A percentile compares a stretch with the other conserved stretches of the same genome.
Evolutionary conservation across 2,329 filamentous ascomycete species (phyloP).

Genomic region (Colletotrichum magnum): DNA sequence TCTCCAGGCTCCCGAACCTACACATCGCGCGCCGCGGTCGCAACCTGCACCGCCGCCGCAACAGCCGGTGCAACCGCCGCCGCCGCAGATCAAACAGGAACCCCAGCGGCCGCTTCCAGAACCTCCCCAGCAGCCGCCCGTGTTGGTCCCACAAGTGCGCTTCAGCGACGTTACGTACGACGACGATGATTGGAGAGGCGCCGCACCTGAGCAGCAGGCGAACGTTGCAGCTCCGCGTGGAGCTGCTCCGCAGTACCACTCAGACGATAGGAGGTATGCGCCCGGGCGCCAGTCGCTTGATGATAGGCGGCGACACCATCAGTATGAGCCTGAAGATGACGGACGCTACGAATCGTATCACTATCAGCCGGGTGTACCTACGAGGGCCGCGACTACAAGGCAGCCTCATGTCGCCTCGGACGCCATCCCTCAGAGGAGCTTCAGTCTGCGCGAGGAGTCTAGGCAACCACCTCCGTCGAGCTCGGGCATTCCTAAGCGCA

Average conservation of each 20-base stretch:
- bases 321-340: conserved; percentile 50
- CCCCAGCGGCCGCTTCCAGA: conserved; percentile 42
- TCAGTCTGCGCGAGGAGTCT: conserved; percentile 41
- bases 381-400: conserved; percentile 44
- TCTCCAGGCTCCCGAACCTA: conserved; percentile 45
- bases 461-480: conserved; percentile 18
- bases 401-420: conserved; percentile 10
- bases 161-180: conserved; percentile 25
- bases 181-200: conserved; percentile 18
- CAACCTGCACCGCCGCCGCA: conserved; percentile 42
- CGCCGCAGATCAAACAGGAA: conserved; percentile 44
- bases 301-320: conserved; percentile 46
- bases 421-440: conserved; percentile 34
- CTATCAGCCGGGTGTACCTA: conserved; percentile 39
- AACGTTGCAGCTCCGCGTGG: conserved; percentile 44
- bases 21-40: conserved; percentile 39
- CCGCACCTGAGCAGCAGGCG: conserved; percentile 41
- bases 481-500: conserved; percentile 62
- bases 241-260: conserved; percentile 49
- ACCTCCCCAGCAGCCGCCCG: conserved; percentile 14
- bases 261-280: conserved; percentile 47
- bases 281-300: conserved; percentile 43
- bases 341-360: conserved; percentile 45
- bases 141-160: conserved; percentile 32
- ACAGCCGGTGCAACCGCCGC: conserved; percentile 43